Evolutionary conservation across 176 grass and related monocot species (phyloP), one percentile per base, ranked within the genome.

Genomic region (Zea mays): DNA sequence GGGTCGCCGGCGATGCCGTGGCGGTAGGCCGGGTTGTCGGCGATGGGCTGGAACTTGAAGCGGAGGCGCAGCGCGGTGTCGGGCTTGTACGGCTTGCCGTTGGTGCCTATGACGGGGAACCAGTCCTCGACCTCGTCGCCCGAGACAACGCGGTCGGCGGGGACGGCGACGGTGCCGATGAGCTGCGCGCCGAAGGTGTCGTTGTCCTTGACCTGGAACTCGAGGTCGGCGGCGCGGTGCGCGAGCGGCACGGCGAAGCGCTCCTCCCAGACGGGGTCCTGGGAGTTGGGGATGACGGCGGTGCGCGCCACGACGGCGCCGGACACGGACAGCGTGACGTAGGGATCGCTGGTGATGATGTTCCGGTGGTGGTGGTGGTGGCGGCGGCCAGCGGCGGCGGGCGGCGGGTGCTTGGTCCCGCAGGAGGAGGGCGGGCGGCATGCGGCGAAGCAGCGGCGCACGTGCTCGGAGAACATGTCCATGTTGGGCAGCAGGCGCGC

Each of bases 401-500:
- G 27, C 1, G 11, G 1, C 10, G 74, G 13, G 62, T 40, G 89
- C 50, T 65, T 46, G 61, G 82, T 27, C 19, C 56, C 43, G 79
- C 90, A 82, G 54, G 58, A 74, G 41, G 74, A 41, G 27, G 87
- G 66, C 7, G 78, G 38, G 19, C 79, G 65, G 81, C 96, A 99
- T 42, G 85, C 50, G 60, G 83, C 34, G 73, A 99, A 69, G 74
- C 77, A 90, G 57, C 85, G 80, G 19, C 96, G 89, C n/a, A 99
- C 11, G 0, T 86, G 85, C 89, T 99, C 96, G 41, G 87, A 90
- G 66, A 95, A 79, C 78, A 99, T 56, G 85, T 99, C 96, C 96
- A 99, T 99, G 85, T 99, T 99, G 16, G 96, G 96, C 15, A 99
- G 96, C 55, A 78, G 41, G 42, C 92, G 90, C 33, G 96, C 96